Evolutionary conservation across 176 grass and related monocot species (phyloP), one percentile per base, ranked within the genome.

Genomic region (Lolium perenne): DNA sequence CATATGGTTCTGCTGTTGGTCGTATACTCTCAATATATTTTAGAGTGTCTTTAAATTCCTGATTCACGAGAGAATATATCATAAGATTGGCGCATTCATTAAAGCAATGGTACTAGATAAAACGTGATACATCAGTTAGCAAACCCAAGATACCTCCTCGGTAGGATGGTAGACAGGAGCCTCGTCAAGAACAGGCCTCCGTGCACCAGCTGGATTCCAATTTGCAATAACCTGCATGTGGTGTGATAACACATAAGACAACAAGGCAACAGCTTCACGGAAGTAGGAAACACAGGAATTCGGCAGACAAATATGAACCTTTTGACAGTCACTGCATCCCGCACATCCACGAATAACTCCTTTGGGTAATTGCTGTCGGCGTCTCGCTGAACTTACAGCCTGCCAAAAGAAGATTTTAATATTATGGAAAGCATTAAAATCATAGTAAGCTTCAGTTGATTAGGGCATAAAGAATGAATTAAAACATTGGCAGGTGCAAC

Each of bases 31-130:
- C 87, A 8, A 97, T 97, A 53, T 97, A 97, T 72, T 97, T 97
- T 25, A 97, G 86, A 5, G 93, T 95, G 41, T 98, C 95, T 90
- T 92, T 74, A 45, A 98, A 98, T 79, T 98, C 91, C 95, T 95
- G 71, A 23, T 81, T n/a, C 22, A 77, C 15, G 16, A 86, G 56
- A 71, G n/a, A 84, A 15, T 69, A 80, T 74, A 92, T 5, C 75
- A 71, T 55, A 25, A 82, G 16, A 79, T 26, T 82, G 58, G 82
- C 10, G 7, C 16, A 71, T 41, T 26, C 3, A 71, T 13, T 57
- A 53, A 74, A 79, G 12, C 80, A 29, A 72, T 61, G 14, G 22
- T 25, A 63, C 35, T 49, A 45, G 21, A 77, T 82, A 81, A 23
- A 82, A 81, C 8, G 35, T 2, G 55, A 62, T 64, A 68, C 32